Conservation (phyloP, 2,329 filamentous ascomycete species). For the Colletotrichum echinochloae region DNA sequence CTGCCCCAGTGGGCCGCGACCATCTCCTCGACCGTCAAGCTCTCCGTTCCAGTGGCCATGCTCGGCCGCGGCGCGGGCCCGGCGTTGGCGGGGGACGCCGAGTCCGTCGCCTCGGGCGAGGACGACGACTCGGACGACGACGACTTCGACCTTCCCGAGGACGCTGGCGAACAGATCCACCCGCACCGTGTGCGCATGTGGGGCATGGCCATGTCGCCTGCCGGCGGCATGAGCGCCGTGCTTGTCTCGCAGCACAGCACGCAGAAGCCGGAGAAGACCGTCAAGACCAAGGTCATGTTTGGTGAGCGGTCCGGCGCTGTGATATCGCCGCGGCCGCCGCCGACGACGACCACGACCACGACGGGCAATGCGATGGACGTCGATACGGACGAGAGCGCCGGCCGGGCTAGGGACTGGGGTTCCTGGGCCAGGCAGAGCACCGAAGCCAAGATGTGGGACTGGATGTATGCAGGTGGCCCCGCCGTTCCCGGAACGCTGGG, state of each 20-base stretch:
- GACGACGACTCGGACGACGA: slow-evolving; percentile 44
- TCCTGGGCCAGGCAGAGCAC: slow-evolving; percentile 55
- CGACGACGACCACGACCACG: no score
- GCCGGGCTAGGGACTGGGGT: neutral
- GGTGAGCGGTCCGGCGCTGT: slow-evolving; percentile 42
- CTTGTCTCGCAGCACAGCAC: slow-evolving; percentile 63
- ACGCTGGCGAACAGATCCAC: slow-evolving; percentile 56
- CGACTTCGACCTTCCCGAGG: slow-evolving; percentile 50
- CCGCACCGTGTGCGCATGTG: slow-evolving; percentile 65
- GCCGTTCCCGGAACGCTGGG: slow-evolving; percentile 55
- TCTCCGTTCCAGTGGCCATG: slow-evolving; percentile 58
- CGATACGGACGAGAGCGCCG: slow-evolving; percentile 11
- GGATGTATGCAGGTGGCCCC: slow-evolving; percentile 67
- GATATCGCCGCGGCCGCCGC: neutral
- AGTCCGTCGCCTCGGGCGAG: slow-evolving; percentile 37
- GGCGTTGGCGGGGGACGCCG: slow-evolving; percentile 44
- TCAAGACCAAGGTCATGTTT: slow-evolving; percentile 53
- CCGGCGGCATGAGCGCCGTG: slow-evolving; percentile 63
- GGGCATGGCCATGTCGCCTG: slow-evolving; percentile 65
- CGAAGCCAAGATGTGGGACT: slow-evolving; percentile 67
- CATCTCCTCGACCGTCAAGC: slow-evolving; percentile 58
- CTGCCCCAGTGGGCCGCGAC: slow-evolving; percentile 59
- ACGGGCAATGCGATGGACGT: slow-evolving; percentile 20
- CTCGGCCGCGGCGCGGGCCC: slow-evolving; percentile 53
- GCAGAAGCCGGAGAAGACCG: slow-evolving; percentile 59